phyloP scores from a whole-genome alignment of 306 rosid species.

The Abrus pulchellus region DNA sequence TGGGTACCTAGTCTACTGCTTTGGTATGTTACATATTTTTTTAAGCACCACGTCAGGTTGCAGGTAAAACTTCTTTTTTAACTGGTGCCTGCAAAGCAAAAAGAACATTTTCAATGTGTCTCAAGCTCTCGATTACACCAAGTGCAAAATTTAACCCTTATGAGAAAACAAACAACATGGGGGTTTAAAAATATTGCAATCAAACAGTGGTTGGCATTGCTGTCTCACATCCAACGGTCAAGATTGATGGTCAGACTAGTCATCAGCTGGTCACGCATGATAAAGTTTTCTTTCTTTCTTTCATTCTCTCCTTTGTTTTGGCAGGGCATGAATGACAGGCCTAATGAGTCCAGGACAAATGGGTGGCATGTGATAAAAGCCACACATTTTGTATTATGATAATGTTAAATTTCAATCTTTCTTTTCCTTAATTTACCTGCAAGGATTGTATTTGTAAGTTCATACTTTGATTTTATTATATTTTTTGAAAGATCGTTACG shows the following conservation, averaged over 20 bases:
- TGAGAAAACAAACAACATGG: constrained; percentile 1
- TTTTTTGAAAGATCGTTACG: not conserved
- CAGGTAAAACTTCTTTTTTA: constrained; percentile 41
- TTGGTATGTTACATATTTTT: constrained; percentile 42
- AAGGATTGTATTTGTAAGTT: not conserved
- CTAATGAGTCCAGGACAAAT: constrained; percentile 46
- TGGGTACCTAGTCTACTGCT: not conserved
- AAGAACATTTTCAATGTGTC: constrained; percentile 55
- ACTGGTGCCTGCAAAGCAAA: constrained; percentile 28
- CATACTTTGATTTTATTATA: not conserved
- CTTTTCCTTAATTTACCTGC: constrained; percentile 26
- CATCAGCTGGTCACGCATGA: constrained; percentile 42
- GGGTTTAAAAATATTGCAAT: constrained; percentile 14
- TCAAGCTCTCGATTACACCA: not conserved
- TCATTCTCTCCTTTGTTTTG: constrained; percentile 35
- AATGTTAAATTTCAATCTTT: constrained; percentile 21
- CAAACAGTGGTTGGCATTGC: not conserved
- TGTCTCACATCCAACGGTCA: constrained; percentile 35
- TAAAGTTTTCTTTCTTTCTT: constrained; percentile 41
- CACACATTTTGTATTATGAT: constrained; percentile 40
- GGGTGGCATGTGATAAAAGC: constrained; percentile 53
- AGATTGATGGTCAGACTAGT: constrained; percentile 38
- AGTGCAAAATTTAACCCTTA: not conserved
- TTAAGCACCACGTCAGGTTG: constrained; percentile 43
- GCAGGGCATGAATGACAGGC: constrained; percentile 48